Evolutionary conservation across 176 grass and related monocot genomes (phyloP), one percentile per base, ranked within the genome.

Genomic region (Canna indica): DNA sequence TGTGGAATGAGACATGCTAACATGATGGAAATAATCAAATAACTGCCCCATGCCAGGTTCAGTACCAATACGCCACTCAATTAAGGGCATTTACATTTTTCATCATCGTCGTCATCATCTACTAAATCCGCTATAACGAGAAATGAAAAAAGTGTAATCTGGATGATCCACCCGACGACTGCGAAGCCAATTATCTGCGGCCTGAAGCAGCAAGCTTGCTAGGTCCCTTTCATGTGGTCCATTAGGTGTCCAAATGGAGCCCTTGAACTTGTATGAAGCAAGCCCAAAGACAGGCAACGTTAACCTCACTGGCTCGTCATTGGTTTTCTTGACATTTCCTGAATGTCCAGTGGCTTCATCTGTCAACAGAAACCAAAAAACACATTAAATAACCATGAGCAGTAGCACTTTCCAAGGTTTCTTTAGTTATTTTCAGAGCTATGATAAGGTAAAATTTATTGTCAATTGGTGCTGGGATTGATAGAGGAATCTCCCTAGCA

Each of bases 221-320:
- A 42, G 66, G 33, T 86, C 67, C 18, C 18, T 76, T 26, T 85
- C 95, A 17, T 75, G 72, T 30, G 39, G 61, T 4, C 79, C 84
- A 5, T 86, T 76, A 27, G 87, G 73, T 17, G 52, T 71, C 95
- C 95, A 99, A 53, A 88, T 47, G 56, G 81, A 78, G 3, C 75
- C 77, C 73, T 79, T 86, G 47, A 99, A 74, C 76, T 99, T 99
- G 69, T 93, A 93, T 5, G 90, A 83, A 24, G 80, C 95, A 80
- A 99, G 68, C 42, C 87, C 95, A 78, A 99, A 90, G 42, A 35
- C 65, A 22, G 82, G 82, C 71, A 99, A 54, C 0, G 80, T 75
- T 75, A 99, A 69, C 18, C 78, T 91, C 22, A 62, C 39, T 15
- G 60, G 68, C 45, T 71, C 32, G 63, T 56, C 66, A 6, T 45